Conservation (phyloP, 176 grass and related monocot genomes). For the Juncus effusus region DNA sequence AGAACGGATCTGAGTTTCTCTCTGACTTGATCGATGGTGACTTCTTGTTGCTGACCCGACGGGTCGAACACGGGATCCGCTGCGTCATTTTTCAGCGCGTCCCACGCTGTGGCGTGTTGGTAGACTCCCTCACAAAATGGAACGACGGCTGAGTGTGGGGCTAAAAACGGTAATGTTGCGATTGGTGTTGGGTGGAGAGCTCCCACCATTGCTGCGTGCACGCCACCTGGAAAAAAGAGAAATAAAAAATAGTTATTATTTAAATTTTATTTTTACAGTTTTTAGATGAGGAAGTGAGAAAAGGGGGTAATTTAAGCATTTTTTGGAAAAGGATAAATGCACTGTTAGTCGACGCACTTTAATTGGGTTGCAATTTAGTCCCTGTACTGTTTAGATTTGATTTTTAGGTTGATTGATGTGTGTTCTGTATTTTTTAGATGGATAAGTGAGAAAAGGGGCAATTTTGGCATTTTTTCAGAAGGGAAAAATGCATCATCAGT, state of each 20-base stretch:
- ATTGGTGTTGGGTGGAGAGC: slow-evolving; percentile 85
- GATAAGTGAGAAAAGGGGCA: too few relatives aligned
- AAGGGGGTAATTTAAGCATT: too few relatives aligned
- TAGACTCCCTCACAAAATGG: slow-evolving; percentile 89
- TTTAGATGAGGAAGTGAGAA: too few relatives aligned
- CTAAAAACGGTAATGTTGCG: slow-evolving; percentile 91
- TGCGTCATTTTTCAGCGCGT: slow-evolving; percentile 75
- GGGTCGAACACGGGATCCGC: slow-evolving; percentile 38
- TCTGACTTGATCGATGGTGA: slow-evolving; percentile 64
- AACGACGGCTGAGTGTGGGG: slow-evolving; percentile 87
- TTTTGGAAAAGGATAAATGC: too few relatives aligned
- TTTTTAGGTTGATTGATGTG: too few relatives aligned
- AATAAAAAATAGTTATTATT: neutral
- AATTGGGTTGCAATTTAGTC: too few relatives aligned
- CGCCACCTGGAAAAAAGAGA: slow-evolving; percentile 53
- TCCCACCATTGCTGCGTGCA: slow-evolving; percentile 97
- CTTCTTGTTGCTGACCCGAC: neutral
- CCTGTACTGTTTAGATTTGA: too few relatives aligned
- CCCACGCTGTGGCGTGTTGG: slow-evolving; percentile 78
- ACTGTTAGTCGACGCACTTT: too few relatives aligned
- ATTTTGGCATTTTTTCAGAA: too few relatives aligned
- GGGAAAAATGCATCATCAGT: too few relatives aligned
- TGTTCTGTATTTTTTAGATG: too few relatives aligned
- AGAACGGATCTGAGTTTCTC: slow-evolving; percentile 73
- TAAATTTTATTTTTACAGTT: too few relatives aligned